Evolutionary conservation across 306 rosid species (phyloP).

Genomic region (Trichosanthes cucumerina): DNA sequence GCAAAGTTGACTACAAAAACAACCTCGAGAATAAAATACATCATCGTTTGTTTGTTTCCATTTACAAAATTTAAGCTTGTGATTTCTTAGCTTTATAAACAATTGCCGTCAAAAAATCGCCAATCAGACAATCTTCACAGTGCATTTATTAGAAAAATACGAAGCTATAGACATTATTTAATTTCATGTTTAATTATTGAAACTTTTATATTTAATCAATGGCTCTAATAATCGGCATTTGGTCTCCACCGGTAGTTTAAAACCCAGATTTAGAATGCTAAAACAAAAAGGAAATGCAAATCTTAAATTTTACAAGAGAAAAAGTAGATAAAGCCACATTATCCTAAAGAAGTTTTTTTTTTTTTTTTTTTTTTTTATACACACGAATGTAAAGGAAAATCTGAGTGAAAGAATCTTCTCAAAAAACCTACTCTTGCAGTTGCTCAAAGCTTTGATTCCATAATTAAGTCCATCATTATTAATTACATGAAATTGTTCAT

Average conservation of each 20-base stretch:
- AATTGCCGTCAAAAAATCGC: not conserved
- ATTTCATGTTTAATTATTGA: not conserved
- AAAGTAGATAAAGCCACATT: not conserved
- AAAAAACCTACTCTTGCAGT: not conserved
- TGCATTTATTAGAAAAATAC: not conserved
- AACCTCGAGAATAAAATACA: not conserved
- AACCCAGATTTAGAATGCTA: not conserved
- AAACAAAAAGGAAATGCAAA: not conserved
- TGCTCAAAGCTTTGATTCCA: not conserved
- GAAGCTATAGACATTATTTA: not conserved
- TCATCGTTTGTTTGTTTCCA: not conserved
- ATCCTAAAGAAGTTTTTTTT: not conserved
- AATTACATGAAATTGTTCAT: not conserved
- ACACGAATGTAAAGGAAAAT: not conserved
- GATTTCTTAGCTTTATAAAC: not conserved
- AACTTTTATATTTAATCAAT: not conserved
- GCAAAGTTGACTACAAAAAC: not conserved
- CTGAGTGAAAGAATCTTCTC: not conserved
- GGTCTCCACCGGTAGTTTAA: not conserved
- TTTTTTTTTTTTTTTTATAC: not conserved
- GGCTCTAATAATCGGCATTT: not conserved
- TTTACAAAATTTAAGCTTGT: constrained; percentile 8
- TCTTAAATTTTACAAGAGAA: not conserved
- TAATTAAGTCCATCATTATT: not conserved
- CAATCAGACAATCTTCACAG: not conserved